Base-by-base conservation (phyloP, 2,329 filamentous ascomycete genomes). In the Claviceps sorghi region DNA sequence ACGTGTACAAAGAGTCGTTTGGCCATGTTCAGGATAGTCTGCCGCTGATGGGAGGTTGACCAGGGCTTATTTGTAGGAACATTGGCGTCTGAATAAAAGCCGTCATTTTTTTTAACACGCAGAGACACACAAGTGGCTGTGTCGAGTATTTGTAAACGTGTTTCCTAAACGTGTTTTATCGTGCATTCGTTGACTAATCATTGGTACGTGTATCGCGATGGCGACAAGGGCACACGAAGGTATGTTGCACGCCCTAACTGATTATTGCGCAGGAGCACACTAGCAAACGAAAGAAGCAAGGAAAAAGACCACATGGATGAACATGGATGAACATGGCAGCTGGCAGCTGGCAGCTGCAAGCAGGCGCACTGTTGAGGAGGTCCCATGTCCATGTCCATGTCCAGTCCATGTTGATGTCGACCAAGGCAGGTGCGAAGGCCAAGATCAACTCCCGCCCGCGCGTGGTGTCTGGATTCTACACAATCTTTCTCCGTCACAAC, bases 1-100 rank as follows among this genome's bases (percentile, higher is more conserved):
- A 49, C 34, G 50, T 56, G 42, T 51, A 47, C 36, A 52, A 49
- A 22, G 29, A 40, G 49, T 42, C 36, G 21, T 38, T 47, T 10
- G 42, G 49, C 48, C 29, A 22, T 47, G 34, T 47, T n/a, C 44
- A 47, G 52, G 48, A 53, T 53, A 53, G 42, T 38, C 8, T 36
- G 36, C 42, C 29, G 43, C 36, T 47, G 48, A 30, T 47, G 48
- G 22, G 32, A 22, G 34, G 32, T 36, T 17, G 21, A 42, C 50
- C 22, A 54, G 48, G 47, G 43, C 47, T 30, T 48, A 22, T 43
- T 50, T 51, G 43, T 44, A 44, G 29, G 13, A 29, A 49, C 21
- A 29, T 4, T 21, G 53, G 51, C 47, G 52, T 52, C 51, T 48
- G 34, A 53, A 54, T 52, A 53, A 54, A 55, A 56, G 52, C 45